Percentiles rank a stretch among this genome's conserved stretches.
phyloP scores from a whole-genome alignment of 2,329 filamentous ascomycete species.

The Leptographium procerum region DNA sequence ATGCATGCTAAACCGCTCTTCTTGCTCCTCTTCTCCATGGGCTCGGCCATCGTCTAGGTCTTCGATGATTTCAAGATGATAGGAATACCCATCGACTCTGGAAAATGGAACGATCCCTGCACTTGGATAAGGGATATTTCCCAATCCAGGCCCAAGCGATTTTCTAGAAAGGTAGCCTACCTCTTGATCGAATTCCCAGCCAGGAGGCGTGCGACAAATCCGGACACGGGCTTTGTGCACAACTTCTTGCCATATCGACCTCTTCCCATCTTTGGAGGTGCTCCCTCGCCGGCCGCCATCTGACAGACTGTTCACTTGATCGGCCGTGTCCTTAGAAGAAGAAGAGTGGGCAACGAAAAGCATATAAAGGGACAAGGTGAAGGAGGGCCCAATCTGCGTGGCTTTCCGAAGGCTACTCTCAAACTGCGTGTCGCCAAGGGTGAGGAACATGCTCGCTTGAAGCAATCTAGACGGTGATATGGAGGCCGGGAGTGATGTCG shows the following conservation, averaged over 20 bases:
- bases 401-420: constrained; percentile 48
- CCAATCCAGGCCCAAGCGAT: not conserved
- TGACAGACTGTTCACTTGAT: not conserved
- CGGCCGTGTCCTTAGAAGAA: not conserved
- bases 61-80: constrained; percentile 72
- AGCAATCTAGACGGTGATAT: constrained; percentile 85
- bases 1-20: constrained; percentile 16
- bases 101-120: constrained; percentile 13
- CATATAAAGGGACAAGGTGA: constrained; percentile 87
- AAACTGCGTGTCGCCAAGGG: constrained; percentile 76
- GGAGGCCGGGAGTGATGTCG: constrained; percentile 64
- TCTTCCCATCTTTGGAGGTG: constrained; percentile 34
- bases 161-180: constrained; percentile 18
- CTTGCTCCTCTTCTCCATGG: constrained; percentile 30
- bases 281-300: constrained; percentile 27
- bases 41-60: constrained; percentile 54
- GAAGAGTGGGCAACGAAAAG: constrained; percentile 67
- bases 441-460: constrained; percentile 86
- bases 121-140: not conserved
- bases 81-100: constrained; percentile 46
- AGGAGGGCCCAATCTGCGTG: constrained; percentile 78
- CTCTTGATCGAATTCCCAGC: constrained; percentile 30
- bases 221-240: constrained; percentile 86
- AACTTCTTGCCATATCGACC: constrained; percentile 86
- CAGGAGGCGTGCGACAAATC: constrained; percentile 58